Conservation (phyloP, 2,329 filamentous ascomycete genomes). For the Trichophyton benhamiae region DNA sequence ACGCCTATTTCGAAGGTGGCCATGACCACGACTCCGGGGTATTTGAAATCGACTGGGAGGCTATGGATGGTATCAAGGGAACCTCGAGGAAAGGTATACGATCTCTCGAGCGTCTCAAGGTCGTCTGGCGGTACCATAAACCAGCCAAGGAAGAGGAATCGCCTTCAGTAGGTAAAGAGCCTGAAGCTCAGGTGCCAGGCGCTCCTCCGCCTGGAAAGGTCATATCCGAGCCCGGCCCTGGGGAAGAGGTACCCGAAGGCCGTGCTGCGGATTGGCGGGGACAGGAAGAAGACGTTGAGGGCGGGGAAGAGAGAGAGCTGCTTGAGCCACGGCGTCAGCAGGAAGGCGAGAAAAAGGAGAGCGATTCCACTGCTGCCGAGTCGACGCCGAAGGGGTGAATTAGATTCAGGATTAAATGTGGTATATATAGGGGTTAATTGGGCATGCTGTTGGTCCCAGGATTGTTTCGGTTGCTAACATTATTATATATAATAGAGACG, state of each 20-base stretch:
- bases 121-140: conserved; percentile 59
- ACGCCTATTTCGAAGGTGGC: conserved; percentile 82
- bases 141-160: conserved; percentile 17
- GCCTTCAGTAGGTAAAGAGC: conserved; percentile 2
- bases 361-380: not conserved
- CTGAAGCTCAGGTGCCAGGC: conserved; percentile 11
- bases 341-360: not conserved
- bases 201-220: conserved; percentile 27
- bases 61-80: conserved; percentile 91
- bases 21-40: conserved; percentile 55
- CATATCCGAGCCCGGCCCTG: conserved; percentile 53
- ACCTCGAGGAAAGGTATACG: conserved; percentile 68
- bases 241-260: conserved; percentile 58
- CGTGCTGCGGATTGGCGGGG: conserved; percentile 65
- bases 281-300: conserved; percentile 13
- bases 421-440: not conserved
- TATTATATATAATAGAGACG: not conserved
- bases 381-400: not conserved
- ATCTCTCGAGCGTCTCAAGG: conserved; percentile 68
- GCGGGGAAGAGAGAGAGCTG: not conserved
- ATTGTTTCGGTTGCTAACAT: not conserved
- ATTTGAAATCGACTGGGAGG: conserved; percentile 60
- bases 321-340: not conserved
- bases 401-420: not conserved
- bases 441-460: not conserved